Evolutionary conservation across 1,284 basidiomycete species (phyloP), one percentile per base, ranked within the genome.

Genomic region (Kwoniella shivajii): DNA sequence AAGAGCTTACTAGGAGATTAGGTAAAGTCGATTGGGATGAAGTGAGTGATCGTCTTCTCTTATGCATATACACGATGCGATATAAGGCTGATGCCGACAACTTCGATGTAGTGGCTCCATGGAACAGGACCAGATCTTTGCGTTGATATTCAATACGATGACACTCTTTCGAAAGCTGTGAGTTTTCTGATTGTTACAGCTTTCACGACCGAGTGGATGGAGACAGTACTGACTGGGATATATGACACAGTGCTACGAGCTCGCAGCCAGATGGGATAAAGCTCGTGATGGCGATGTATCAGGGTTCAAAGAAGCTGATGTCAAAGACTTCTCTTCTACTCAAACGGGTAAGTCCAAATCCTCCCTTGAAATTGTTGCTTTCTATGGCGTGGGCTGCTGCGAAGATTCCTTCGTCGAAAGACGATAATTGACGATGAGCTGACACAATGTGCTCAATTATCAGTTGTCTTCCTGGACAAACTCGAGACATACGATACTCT

Each of bases 141-240:
- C 0, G 89, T 88, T 1, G 80, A 88, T 69, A 83, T 92, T 78
- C 81, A 88, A 65, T 97, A 95, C 67, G 92, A 97, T 69, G 83
- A 84, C 30, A 84, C 87, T 0, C 82, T 97, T 18, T 91, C 92
- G 0, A 81, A 85, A 61, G 73, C 72, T 33, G 73, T 75, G 43
- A 57, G 72, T 62, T 14, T 6, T 31, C 5, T 22, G 24, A 26
- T 22, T 26, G n/a, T 7, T 10, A 6, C n/a, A 56, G 37, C 59
- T 63, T 24, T 63, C 43, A 11, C 6, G n/a, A 37, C 26, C 29
- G 18, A 47, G 7, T 11, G 18, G 48, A 37, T 10, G 11, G 20
- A 4, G n/a, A n/a, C n/a, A n/a, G n/a, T n/a, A n/a, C n/a, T n/a
- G n/a, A n/a, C n/a, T n/a, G n/a, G n/a, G n/a, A n/a, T n/a, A n/a